A percentile compares a stretch with the other conserved stretches of the same genome.
Conservation (phyloP, 2,329 filamentous ascomycete species). For the Fusarium sp. region DNA sequence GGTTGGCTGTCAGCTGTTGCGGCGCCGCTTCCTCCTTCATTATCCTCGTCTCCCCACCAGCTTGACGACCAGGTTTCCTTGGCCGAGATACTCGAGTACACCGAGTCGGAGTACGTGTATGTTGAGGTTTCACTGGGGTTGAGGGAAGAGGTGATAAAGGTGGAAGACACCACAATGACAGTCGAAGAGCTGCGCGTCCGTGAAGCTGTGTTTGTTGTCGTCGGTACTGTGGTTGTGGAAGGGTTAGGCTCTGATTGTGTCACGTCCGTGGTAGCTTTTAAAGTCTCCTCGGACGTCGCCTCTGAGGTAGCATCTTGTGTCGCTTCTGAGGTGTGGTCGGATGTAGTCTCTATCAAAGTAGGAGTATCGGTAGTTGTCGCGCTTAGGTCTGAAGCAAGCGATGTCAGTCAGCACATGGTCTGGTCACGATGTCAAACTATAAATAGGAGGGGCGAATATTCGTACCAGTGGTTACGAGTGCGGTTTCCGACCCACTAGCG, state of each 20-base stretch:
- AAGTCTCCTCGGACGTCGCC: constrained; percentile 28
- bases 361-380: constrained; percentile 35
- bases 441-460: constrained; percentile 30
- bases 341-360: constrained; percentile 37
- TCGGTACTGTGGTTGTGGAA: constrained; percentile 31
- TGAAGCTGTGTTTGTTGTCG: constrained; percentile 23
- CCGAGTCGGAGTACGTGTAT: constrained; percentile 37
- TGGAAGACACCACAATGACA: constrained; percentile 37
- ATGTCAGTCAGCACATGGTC: constrained; percentile 33
- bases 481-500: constrained; percentile 36
- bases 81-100: constrained; percentile 46
- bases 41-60: constrained; percentile 37
- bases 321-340: constrained; percentile 32
- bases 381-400: constrained; percentile 31
- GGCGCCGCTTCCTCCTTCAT: constrained; percentile 27
- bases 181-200: constrained; percentile 37
- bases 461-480: constrained; percentile 43
- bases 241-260: constrained; percentile 16
- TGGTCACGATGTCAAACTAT: constrained; percentile 26
- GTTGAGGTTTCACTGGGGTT: constrained; percentile 32
- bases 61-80: constrained; percentile 43
- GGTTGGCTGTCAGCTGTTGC: constrained; percentile 39
- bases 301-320: constrained; percentile 31
- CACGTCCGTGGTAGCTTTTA: constrained; percentile 23
- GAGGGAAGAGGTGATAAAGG: constrained; percentile 39